Evolutionary conservation across 75 land plant genomes (phyloP), one percentile per base, ranked within the genome.

Genomic region (Picea glauca): DNA sequence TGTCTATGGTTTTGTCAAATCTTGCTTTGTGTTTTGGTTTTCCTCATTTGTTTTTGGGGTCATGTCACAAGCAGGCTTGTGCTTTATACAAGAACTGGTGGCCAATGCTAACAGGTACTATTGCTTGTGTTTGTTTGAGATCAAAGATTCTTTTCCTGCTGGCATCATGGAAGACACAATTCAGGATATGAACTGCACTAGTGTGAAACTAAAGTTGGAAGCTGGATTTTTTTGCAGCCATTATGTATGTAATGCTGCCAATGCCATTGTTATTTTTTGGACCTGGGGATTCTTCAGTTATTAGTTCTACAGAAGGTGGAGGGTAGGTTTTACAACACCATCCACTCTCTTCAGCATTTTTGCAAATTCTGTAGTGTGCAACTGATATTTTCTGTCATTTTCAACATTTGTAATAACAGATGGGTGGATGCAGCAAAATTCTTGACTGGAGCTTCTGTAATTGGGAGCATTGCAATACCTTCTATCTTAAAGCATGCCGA

Each of bases 381-480:
- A 21, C 31, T 30, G 26, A 50, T 63, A 11, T 54, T 58, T 56
- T 7, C 61, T 56, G 3, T 56, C 79, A 31, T 40, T 23, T 58
- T 38, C 21, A 21, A 40, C 79, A 56, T 54, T 58, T 76, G 18
- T 61, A 54, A 17, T 75, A 8, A 62, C 89, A 96, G 99, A 76
- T 96, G 99, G 99, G 90, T 79, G 35, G 84, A 96, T 81, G 85
- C 88, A 15, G 92, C 95, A n/a, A 94, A 93, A 76, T 96, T 96
- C 77, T 74, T 96, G 62, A 92, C 96, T 30, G 99, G 99, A 60
- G 87, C 88, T 78, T 96, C 99, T 56, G 81, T 86, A 14, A 84
- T 94, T 13, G 98, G 99, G 74, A 96, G 99, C 88, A 85, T 96
- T 76, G 98, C 98, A 13, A 96, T 96, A 65, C 99, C 99, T 17